Percentiles rank a stretch among this genome's conserved stretches.
phyloP scores from a whole-genome alignment of 2,329 filamentous ascomycete species.

The Xylaria digitata region DNA sequence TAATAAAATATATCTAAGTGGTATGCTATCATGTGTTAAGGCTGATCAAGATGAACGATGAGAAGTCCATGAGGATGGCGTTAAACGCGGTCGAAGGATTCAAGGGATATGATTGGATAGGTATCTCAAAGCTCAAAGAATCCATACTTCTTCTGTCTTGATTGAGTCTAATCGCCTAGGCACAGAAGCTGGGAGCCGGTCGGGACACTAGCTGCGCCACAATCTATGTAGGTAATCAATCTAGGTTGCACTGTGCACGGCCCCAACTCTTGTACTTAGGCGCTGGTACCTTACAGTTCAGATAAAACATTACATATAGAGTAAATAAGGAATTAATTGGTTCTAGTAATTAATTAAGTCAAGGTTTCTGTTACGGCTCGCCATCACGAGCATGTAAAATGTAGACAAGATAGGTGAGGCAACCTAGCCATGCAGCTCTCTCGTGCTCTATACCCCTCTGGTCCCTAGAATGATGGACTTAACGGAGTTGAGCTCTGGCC shows the following conservation, averaged over 20 bases:
- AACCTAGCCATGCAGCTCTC: neutral
- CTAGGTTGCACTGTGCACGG: conserved; percentile 5
- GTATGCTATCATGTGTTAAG: conserved; percentile 2
- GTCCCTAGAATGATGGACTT: conserved; percentile 23
- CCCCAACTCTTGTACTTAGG: neutral
- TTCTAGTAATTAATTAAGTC: neutral
- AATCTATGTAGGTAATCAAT: neutral
- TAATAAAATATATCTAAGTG: neutral
- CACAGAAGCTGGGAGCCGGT: no score
- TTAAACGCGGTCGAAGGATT: conserved; percentile 9
- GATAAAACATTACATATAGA: no score
- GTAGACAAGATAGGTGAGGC: neutral
- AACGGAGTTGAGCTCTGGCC: conserved; percentile 21
- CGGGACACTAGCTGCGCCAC: conserved; percentile 27
- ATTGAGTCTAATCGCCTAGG: neutral
- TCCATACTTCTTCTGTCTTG: conserved; percentile 11
- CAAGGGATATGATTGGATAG: conserved; percentile 26
- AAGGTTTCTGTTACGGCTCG: neutral
- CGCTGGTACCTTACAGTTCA: no score
- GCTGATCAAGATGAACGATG: conserved; percentile 11
- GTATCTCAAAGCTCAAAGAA: conserved; percentile 19
- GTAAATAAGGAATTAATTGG: neutral
- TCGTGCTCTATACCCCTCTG: neutral
- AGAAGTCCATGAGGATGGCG: conserved; percentile 3
- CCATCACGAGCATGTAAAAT: neutral